Conservation (phyloP, 257 asterid genomes). For the Penstemon newberryi region DNA sequence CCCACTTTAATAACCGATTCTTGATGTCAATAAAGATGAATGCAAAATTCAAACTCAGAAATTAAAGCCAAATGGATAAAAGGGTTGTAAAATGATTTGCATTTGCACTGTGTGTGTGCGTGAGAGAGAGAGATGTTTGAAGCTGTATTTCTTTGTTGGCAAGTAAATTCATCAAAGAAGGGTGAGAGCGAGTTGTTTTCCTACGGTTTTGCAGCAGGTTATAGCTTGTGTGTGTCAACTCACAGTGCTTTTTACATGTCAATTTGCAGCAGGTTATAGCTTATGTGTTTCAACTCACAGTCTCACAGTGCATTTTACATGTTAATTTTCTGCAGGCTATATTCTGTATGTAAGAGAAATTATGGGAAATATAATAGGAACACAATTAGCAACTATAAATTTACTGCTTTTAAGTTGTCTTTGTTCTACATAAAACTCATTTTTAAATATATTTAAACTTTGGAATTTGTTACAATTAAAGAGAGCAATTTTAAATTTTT, state of each 20-base stretch:
- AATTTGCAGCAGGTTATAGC: background rate
- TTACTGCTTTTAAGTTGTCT: slow-evolving; percentile 39
- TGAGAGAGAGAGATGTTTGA: background rate
- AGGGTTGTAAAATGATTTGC: background rate
- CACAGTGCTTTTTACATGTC: background rate
- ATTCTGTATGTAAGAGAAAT: background rate
- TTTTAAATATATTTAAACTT: no score
- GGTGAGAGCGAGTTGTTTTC: background rate
- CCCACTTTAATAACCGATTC: background rate
- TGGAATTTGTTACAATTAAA: no score
- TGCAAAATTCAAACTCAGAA: background rate
- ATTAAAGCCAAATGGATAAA: background rate
- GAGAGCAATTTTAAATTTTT: no score
- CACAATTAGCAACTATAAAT: slow-evolving; percentile 74
- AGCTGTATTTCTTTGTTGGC: no score
- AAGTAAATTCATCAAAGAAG: background rate
- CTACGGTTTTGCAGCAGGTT: background rate
- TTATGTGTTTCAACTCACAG: no score
- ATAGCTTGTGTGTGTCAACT: background rate
- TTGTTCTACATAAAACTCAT: slow-evolving; percentile 58
- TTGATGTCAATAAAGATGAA: background rate
- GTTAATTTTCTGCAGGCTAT: background rate
- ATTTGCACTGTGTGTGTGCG: background rate
- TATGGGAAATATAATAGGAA: background rate
- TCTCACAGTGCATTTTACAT: no score